phyloP scores from a whole-genome alignment of 2,329 filamentous ascomycete genomes.

The Colletotrichum tropicicola region DNA sequence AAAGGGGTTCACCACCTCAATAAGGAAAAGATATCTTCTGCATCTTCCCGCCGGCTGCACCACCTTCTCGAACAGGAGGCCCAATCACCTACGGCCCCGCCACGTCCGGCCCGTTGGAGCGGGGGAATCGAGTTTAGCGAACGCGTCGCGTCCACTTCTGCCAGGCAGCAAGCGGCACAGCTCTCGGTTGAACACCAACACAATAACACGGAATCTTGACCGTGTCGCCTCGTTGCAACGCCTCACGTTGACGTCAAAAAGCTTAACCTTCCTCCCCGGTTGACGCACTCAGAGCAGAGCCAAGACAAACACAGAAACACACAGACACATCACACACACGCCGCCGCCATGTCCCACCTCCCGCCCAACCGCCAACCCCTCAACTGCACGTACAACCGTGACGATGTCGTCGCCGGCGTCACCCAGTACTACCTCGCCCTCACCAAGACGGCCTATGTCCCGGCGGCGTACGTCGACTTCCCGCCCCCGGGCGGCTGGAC shows the following conservation, averaged over 20 bases:
- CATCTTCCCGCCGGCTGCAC: conserved; percentile 15
- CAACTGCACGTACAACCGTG: conserved; percentile 22
- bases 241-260: background rate
- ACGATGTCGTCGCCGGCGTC: conserved; percentile 21
- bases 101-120: background rate
- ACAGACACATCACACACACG: background rate
- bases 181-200: background rate
- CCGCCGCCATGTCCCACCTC: background rate
- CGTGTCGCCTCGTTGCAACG: too few species aligned
- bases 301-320: background rate
- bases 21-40: background rate
- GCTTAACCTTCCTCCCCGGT: background rate
- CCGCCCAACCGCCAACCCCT: conserved; percentile 4
- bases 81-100: background rate
- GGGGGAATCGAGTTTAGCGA: conserved; percentile 3
- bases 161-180: background rate
- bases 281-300: background rate
- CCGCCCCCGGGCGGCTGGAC: conserved; percentile 22
- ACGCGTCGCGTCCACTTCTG: conserved; percentile 22
- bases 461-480: conserved; percentile 15
- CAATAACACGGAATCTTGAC: too few species aligned
- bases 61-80: conserved; percentile 13
- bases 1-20: background rate
- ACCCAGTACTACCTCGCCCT: conserved; percentile 16
- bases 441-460: conserved; percentile 14